Base-by-base conservation (phyloP, 2,329 filamentous ascomycete genomes). In the Exophiala oligosperma region DNA sequence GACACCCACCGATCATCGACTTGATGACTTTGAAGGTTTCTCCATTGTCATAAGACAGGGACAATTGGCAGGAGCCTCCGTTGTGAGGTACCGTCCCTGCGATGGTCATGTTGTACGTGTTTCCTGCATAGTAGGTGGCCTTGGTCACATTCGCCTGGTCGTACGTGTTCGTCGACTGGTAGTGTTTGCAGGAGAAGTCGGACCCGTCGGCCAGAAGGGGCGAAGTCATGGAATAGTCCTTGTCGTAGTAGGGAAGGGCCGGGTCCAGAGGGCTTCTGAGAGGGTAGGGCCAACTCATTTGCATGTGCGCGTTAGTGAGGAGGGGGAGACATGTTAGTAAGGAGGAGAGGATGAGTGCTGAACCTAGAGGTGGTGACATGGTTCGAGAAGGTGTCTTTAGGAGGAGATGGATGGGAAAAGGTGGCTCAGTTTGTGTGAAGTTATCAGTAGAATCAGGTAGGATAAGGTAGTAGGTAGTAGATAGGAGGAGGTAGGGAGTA, bases 161-260 rank as follows among this genome's bases (percentile, higher is more conserved):
- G 48, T 67, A 51, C 35, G 72, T 73, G 17, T 12, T 17, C 2
- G n/a, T 29, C 7, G 12, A 48, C 58, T 82, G 79, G 54, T 85
- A 84, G 9, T 87, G 86, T 77, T 92, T 92, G 82, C 90, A 94
- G 4, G 90, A 87, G 72, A 84, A 94, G 73, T 92, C 82, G 58
- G 79, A 78, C 26, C 87, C 87, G 59, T 79, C 76, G 21, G 77
- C 69, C 1, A 74, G 70, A 49, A 94, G 79, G 2, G 90, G 90
- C 14, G 80, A 79, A 37, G 85, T 90, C 76, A 91, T 90, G 66
- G 82, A 83, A 77, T 88, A 91, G 76, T 92, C 88, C 69, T 84
- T 79, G 52, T 65, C 44, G 54, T 80, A 73, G 55, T 74, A 74
- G 11, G 67, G 63, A 37, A 72, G 73, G 44, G 76, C 70, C 17